Conservation (phyloP, 176 grass and related monocot genomes). For the Zea luxurians region DNA sequence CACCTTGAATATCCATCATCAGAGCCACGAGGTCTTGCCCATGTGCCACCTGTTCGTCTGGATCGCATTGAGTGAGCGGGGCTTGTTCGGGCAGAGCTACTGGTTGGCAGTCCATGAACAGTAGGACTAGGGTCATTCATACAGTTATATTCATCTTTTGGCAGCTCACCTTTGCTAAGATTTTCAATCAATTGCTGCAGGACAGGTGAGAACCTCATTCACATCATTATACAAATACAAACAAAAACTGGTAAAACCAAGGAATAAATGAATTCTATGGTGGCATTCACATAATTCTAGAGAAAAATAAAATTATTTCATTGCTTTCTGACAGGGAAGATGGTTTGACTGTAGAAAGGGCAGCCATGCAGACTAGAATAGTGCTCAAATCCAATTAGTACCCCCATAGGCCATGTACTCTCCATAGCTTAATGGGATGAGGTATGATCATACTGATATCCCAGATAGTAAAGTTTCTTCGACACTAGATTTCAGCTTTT, state of each 20-base stretch:
- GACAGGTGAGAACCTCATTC: conserved; percentile 1
- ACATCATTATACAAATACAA: conserved; percentile 21
- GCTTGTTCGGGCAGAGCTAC: conserved; percentile 50
- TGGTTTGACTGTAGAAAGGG: not conserved
- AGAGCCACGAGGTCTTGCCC: conserved; percentile 84
- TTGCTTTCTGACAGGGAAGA: not conserved
- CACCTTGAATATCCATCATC: conserved; percentile 98
- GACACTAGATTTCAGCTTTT: not conserved
- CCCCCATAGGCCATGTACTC: not conserved
- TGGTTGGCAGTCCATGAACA: conserved; percentile 53
- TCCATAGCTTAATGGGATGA: not conserved
- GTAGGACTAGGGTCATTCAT: conserved; percentile 87
- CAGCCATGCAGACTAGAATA: not conserved
- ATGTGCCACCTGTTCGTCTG: conserved; percentile 64
- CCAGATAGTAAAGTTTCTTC: not conserved
- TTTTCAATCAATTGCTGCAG: conserved; percentile 88
- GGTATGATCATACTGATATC: conserved; percentile 10
- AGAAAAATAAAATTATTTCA: not conserved
- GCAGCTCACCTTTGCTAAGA: conserved; percentile 81
- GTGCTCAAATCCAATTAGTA: not conserved
- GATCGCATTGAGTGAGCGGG: conserved; percentile 77
- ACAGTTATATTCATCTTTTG: conserved; percentile 90
- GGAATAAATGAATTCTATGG: not conserved
- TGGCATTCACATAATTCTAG: not conserved
- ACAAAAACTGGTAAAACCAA: conserved; percentile 20